A percentile compares a stretch with the other conserved stretches of the same genome.
These are phyloP conservation scores for Erythrophleum fordii DNA, from an alignment of 306 rosid species.

Conservation along the genomic window DNA sequence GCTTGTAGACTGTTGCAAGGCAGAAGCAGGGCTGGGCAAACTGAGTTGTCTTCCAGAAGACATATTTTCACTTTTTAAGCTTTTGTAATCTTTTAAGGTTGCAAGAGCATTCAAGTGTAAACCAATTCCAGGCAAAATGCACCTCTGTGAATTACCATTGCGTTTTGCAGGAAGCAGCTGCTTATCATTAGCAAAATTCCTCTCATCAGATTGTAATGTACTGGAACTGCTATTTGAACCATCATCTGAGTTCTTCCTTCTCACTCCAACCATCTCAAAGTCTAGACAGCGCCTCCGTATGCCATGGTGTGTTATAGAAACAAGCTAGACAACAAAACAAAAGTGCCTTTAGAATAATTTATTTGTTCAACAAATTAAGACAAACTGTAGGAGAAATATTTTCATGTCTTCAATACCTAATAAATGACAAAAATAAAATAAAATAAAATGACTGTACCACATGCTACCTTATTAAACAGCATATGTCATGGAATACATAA, in stretches of 20 bases:
- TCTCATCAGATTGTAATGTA: conserved; percentile 54
- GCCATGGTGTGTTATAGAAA: conserved; percentile 65
- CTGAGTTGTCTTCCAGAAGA: conserved; percentile 55
- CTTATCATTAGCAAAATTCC: conserved; percentile 47
- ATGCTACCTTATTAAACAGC: neutral
- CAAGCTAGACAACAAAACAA: conserved; percentile 54
- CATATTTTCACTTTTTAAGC: conserved; percentile 50
- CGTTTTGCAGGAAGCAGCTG: conserved; percentile 52
- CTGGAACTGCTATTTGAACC: conserved; percentile 53
- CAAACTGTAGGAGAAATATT: neutral
- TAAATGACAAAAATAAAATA: conserved; percentile 1
- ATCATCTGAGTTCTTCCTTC: conserved; percentile 55
- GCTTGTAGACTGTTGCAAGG: conserved; percentile 50
- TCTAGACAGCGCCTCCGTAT: conserved; percentile 86
- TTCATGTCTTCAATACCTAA: neutral
- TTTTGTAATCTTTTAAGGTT: conserved; percentile 50
- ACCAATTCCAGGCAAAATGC: conserved; percentile 80
- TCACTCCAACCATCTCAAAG: conserved; percentile 66
- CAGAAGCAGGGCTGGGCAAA: conserved; percentile 50
- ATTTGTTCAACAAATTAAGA: neutral
- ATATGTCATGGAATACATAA: neutral
- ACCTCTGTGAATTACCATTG: conserved; percentile 51
- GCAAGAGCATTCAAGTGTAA: conserved; percentile 87
- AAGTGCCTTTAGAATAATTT: conserved; percentile 11
- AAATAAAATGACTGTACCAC: neutral